Conservation (phyloP, 2,329 filamentous ascomycete genomes). For the Fusarium bulbicola region DNA sequence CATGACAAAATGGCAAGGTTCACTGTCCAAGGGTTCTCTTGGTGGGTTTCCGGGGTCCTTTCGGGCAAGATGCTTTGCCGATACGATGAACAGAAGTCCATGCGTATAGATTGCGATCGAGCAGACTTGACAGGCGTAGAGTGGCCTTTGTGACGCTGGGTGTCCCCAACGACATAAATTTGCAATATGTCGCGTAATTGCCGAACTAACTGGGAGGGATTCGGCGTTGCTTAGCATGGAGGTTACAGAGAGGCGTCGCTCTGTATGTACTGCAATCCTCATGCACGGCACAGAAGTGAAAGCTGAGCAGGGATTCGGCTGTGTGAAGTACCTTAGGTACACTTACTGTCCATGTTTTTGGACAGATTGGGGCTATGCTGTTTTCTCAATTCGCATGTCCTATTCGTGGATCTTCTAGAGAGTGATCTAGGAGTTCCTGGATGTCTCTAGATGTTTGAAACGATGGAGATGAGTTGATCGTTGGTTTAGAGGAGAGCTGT, state of each 20-base stretch:
- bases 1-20: conserved; percentile 18
- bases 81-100: conserved; percentile 13
- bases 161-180: conserved; percentile 9
- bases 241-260: conserved; percentile 17
- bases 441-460: conserved; percentile 2
- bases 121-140: not conserved
- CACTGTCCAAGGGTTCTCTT: conserved; percentile 27
- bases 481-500: not conserved
- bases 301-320: not conserved
- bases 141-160: not conserved
- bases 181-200: conserved; percentile 15
- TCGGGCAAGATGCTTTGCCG: conserved; percentile 13
- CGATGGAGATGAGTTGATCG: not conserved
- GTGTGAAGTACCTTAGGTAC: not conserved
- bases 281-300: not conserved
- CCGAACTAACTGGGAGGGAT: not conserved
- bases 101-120: conserved; percentile 1
- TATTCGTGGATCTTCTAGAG: not conserved
- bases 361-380: not conserved
- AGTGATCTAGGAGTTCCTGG: conserved; percentile 4
- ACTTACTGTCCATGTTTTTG: not conserved
- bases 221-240: conserved; percentile 20
- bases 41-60: conserved; percentile 10
- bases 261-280: conserved; percentile 1
- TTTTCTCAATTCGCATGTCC: not conserved